Conservation (phyloP, 495 filamentous ascomycete species). For the Xylaria scruposa region DNA sequence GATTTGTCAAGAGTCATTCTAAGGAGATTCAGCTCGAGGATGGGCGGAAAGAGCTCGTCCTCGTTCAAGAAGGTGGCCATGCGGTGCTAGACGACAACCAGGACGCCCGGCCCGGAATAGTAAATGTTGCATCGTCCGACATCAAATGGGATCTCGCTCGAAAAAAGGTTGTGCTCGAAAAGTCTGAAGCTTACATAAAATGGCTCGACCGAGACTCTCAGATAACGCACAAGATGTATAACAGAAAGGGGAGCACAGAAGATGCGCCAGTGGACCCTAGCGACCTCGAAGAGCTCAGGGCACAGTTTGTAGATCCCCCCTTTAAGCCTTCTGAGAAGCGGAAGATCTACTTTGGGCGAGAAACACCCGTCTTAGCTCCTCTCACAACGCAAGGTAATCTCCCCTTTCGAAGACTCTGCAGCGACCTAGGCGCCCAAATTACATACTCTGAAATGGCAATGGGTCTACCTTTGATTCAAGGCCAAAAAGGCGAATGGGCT, state of each 20-base stretch:
- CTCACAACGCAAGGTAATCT: constrained; percentile 93
- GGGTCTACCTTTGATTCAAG: constrained; percentile 88
- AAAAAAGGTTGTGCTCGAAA: constrained; percentile 68
- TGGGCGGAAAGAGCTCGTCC: constrained; percentile 79
- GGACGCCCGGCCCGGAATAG: constrained; percentile 59
- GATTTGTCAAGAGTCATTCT: constrained; percentile 82
- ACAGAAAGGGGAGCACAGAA: constrained; percentile 49
- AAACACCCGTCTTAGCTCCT: constrained; percentile 90
- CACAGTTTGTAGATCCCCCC: constrained; percentile 81
- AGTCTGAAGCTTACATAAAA: constrained; percentile 74
- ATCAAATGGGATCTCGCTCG: constrained; percentile 74
- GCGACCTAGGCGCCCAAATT: constrained; percentile 84
- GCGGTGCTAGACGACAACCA: constrained; percentile 36
- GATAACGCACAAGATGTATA: constrained; percentile 60
- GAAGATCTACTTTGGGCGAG: constrained; percentile 87
- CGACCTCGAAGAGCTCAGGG: constrained; percentile 70
- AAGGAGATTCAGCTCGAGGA: constrained; percentile 74
- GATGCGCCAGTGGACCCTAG: constrained; percentile 46
- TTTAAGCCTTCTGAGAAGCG: constrained; percentile 91
- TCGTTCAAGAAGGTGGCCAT: constrained; percentile 56
- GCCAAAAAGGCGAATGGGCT: constrained; percentile 90
- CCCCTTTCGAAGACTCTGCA: constrained; percentile 93
- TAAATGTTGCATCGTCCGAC: constrained; percentile 72
- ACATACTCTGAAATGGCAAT: constrained; percentile 99
- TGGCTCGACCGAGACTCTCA: constrained; percentile 72